Evolutionary conservation across 306 rosid genomes (phyloP).

Genomic region (Castanea crenata): DNA sequence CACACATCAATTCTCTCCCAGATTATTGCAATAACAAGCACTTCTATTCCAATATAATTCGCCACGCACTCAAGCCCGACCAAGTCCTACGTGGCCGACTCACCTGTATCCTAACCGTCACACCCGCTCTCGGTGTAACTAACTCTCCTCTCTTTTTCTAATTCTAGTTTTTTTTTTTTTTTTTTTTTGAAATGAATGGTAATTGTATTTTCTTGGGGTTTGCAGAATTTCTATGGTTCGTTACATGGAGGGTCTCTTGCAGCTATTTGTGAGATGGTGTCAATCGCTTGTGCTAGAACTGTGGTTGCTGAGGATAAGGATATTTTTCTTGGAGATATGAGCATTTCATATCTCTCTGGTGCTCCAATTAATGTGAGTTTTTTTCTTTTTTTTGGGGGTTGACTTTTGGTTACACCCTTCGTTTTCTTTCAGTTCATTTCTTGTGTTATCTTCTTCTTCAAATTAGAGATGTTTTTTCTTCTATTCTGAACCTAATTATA

Average conservation of each 20-base stretch:
- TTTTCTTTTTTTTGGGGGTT: not conserved
- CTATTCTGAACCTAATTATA: too few species aligned
- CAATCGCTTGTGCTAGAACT: slow-evolving; percentile 49
- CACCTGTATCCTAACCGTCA: slow-evolving; percentile 25
- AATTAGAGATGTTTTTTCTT: too few species aligned
- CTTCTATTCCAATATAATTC: too few species aligned
- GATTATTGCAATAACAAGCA: too few species aligned
- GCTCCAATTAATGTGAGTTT: slow-evolving; percentile 42
- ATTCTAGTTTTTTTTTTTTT: not conserved
- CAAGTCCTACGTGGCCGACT: not conserved
- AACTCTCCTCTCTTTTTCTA: not conserved
- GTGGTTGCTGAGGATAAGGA: slow-evolving; percentile 37
- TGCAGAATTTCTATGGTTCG: slow-evolving; percentile 31
- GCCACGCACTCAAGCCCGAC: too few species aligned
- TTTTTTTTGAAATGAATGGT: not conserved
- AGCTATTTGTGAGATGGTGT: slow-evolving; percentile 40
- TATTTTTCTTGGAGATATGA: slow-evolving; percentile 45
- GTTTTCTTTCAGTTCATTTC: too few species aligned
- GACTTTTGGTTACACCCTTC: too few species aligned
- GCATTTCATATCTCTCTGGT: slow-evolving; percentile 48
- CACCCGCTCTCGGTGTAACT: slow-evolving; percentile 21
- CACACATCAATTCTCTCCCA: too few species aligned
- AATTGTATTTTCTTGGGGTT: not conserved
- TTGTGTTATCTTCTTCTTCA: too few species aligned
- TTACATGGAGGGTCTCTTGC: slow-evolving; percentile 52